Evolutionary conservation across 345 rosid species (phyloP), one percentile per base, ranked within the genome.

Genomic region (Cardamine occulta): DNA sequence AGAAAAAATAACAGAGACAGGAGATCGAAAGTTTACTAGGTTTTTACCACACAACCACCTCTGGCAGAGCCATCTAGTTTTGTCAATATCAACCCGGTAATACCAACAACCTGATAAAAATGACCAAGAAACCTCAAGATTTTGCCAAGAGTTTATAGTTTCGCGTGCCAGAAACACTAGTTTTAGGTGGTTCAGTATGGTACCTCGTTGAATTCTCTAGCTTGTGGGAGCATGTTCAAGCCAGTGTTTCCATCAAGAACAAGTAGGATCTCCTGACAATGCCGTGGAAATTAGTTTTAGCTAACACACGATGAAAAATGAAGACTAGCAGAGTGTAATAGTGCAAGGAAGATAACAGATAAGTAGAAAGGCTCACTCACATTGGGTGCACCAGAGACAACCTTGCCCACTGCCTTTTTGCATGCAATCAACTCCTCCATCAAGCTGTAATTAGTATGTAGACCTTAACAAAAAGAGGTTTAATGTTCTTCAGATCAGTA

Each of bases 241-340:
- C 98, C 98, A 17, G 98, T 94, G 28, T 91, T 94, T 73, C 98
- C 98, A 84, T 94, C 98, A 71, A 94, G 87, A 59, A 94, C 98
- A 64, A 90, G 91, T 31, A 94, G 78, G 72, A 91, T 91, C 85
- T 94, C 98, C 98, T 94, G 85, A 52, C 7, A 39, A 35, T 71
- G 4, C 40, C 70, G 28, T 63, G 56, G 31, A 60, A 8, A 26
- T 59, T 13, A 64, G 10, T 10, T 59, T 64, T 48, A 18, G 65
- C 59, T 26, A 70, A 54, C 17, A 2, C 18, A 8, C 0, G 8
- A 65, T 26, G 42, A 23, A 47, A 71, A 57, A 14, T 4, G 40
- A 39, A 66, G 57, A 58, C 29, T 6, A 44, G 5, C 49, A 66
- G 39, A 51, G 32, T 31, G 29, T n/a, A 34, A 47, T 34, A 23